These are phyloP conservation scores for Fraxinus platypoda DNA, from an alignment of 305 asterid genomes.

Conservation along the genomic window DNA sequence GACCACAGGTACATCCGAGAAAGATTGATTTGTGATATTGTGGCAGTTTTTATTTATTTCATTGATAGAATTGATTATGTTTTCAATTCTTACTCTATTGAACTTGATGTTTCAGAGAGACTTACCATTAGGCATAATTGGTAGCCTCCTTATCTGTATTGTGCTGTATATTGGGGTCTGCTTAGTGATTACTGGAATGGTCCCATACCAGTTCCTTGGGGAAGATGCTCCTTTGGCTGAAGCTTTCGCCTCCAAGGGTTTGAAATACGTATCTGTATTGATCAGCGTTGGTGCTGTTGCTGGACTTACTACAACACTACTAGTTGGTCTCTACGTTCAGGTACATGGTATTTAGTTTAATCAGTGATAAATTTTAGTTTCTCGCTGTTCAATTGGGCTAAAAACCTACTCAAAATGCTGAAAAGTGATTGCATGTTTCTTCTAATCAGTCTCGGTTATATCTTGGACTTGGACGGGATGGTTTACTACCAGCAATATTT, in stretches of 20 bases:
- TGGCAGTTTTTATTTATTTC: not conserved
- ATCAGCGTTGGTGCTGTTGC: conserved; percentile 67
- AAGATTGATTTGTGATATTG: conserved; percentile 20
- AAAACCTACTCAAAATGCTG: not conserved
- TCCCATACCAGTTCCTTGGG: conserved; percentile 78
- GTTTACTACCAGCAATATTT: conserved; percentile 76
- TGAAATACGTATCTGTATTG: conserved; percentile 47
- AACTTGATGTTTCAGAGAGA: conserved; percentile 66
- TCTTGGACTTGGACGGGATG: conserved; percentile 98
- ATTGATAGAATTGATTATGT: conserved; percentile 11
- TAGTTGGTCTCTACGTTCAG: conserved; percentile 95
- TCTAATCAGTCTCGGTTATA: conserved; percentile 75
- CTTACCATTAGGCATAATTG: conserved; percentile 87
- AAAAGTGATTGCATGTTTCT: conserved; percentile 24
- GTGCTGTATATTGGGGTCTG: conserved; percentile 77
- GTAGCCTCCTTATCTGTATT: conserved; percentile 75
- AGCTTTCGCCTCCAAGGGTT: conserved; percentile 70
- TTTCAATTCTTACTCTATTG: conserved; percentile 17
- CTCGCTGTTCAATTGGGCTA: not conserved
- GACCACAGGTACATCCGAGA: conserved; percentile 64
- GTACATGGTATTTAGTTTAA: conserved; percentile 27
- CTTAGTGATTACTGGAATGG: conserved; percentile 96
- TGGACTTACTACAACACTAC: conserved; percentile 73
- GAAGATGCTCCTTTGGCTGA: conserved; percentile 92
- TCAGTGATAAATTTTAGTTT: conserved; percentile 5